Evolutionary conservation across 495 filamentous ascomycete species (phyloP), one percentile per base, ranked within the genome.

Genomic region (Penicillium flavigenum): DNA sequence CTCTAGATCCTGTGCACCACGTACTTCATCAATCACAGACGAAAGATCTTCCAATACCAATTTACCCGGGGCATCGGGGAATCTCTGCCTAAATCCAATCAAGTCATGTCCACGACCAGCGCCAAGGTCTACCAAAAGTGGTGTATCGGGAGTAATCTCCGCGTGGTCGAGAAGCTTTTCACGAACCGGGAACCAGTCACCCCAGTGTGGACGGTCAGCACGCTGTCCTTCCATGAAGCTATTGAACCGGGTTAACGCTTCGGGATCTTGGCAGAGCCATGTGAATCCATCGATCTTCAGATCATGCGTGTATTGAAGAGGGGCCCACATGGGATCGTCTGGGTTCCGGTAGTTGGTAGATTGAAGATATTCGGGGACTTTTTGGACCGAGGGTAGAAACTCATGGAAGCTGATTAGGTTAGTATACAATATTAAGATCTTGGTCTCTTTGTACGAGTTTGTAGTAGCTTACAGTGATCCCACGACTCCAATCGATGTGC

Each of bases 71-170:
- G 47, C 56, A 51, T 50, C 36, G 1, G 68, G 58, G 38, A 71
- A 68, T 43, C 39, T 51, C 14, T 62, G 19, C 26, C 47, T 59
- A 32, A 83, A 51, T 12, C 62, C 68, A 26, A 72, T 59, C 17
- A 80, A 45, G 53, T 84, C 78, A 51, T 83, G 76, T 0, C 82
- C 82, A 4, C 66, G 55, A 9, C 69, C 71, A 17, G 76, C 82
- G 47, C 72, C 81, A 11, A 83, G 67, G 63, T 86, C 83, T 11
- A 84, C 80, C 2, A 85, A 41, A 7, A 85, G 59, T 2, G 74
- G 69, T 5, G 57, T 54, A 2, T 74, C 58, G 16, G 39, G 3
- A 26, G 16, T 36, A 8, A 38, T 26, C 26, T 45, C 62, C 3
- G 62, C 51, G 27, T 47, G 57, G 49, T 64, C 55, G 29, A 66